Base-by-base conservation (phyloP, 306 rosid species). In the Inga leiocalycina region DNA sequence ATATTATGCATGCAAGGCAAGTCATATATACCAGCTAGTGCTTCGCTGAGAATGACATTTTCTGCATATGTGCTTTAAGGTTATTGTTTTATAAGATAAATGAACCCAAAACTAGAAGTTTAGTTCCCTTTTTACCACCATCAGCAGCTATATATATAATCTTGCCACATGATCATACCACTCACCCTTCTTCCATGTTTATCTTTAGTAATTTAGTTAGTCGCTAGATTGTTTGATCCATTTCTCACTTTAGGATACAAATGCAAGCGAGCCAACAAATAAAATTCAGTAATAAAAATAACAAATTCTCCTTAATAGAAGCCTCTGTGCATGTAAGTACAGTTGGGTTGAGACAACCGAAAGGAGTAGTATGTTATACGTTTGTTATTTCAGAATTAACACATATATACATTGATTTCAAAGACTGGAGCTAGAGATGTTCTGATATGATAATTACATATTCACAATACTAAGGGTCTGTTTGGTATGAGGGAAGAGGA, bases 21-120 rank as follows among this genome's bases (percentile, higher is more conserved):
- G 24, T 24, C 44, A 52, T 39, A 8, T 45, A 45, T 45, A 4
- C 69, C 39, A 34, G 41, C 11, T 79, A 44, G 39, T 80, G 81
- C 73, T 72, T 71, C 67, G 9, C 0, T 46, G 74, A 73, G 74
- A 20, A 17, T 51, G 74, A 51, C 65, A 78, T 65, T 41, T 59
- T 57, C 48, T 43, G 24, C 39, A 27, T 7, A 70, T 20, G 19
- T 27, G 27, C 61, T 54, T 5, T 52, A 22, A 75, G 77, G 68
- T 37, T 81, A 51, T 45, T 70, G 20, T 17, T 82, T 24, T 66
- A 3, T 66, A 6, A 2, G 6, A 81, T 57, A 41, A 15, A 27
- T 52, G 27, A 54, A 54, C 30, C 19, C 41, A 74, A 37, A 64
- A 54, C 43, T 45, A 71, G 20, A 32, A 3, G 66, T 6, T 22